Evolutionary conservation across 163 green algal species (phyloP).

Genomic region (Chlorella variabilis): DNA sequence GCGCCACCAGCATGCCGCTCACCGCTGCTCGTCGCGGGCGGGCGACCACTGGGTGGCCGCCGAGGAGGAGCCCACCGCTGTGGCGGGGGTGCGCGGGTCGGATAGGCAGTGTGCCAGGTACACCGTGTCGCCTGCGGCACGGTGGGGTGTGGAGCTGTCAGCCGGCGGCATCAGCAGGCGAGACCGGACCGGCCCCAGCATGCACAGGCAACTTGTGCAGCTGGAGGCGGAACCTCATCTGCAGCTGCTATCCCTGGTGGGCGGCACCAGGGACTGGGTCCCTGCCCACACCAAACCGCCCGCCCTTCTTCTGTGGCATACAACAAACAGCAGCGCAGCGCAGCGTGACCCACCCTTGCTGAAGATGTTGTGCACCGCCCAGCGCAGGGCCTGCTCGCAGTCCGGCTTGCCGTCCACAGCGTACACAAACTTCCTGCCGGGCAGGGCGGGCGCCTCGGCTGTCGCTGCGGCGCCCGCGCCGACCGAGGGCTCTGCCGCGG

Average conservation of each 20-base stretch:
- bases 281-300: too few relatives aligned
- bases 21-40: conserved; percentile 32
- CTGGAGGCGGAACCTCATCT: too few relatives aligned
- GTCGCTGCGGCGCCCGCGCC: not conserved
- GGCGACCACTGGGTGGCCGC: conserved; percentile 42
- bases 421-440: conserved; percentile 43
- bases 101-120: conserved; percentile 50
- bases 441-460: not conserved
- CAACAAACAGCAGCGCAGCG: too few relatives aligned
- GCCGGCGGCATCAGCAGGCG: too few relatives aligned
- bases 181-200: too few relatives aligned
- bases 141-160: not conserved
- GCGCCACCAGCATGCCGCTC: not conserved
- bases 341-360: conserved; percentile 38
- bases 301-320: too few relatives aligned
- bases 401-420: conserved; percentile 49
- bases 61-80: conserved; percentile 39
- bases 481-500: not conserved
- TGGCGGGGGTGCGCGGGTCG: conserved; percentile 42
- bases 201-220: too few relatives aligned
- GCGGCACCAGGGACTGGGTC: too few relatives aligned
- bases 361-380: conserved; percentile 34
- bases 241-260: too few relatives aligned
- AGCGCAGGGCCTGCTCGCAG: conserved; percentile 40
- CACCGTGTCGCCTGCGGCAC: conserved; percentile 45